phyloP scores from a whole-genome alignment of 768 basidiomycete genomes.

The Kondoa subrosea region DNA sequence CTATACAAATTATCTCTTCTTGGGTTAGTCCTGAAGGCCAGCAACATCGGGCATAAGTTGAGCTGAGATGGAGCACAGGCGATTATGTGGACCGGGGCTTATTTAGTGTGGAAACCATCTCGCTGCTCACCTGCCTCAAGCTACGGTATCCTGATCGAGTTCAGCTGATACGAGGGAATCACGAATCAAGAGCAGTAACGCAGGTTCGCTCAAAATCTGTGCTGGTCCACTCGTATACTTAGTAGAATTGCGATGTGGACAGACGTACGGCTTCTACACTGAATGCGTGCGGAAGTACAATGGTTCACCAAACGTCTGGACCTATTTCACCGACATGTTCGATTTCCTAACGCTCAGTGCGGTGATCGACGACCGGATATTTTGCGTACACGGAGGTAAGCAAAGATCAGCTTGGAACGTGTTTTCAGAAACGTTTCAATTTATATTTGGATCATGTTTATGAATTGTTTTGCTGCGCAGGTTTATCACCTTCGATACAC shows the following conservation, averaged over 20 bases:
- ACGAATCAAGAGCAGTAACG: conserved; percentile 92
- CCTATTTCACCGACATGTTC: conserved; percentile 99
- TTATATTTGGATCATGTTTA: neutral
- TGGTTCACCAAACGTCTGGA: conserved; percentile 89
- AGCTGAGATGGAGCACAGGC: conserved; percentile 39
- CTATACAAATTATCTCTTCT: conserved; percentile 92
- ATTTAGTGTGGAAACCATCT: conserved; percentile 97
- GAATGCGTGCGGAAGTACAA: conserved; percentile 89
- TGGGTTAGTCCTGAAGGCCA: conserved; percentile 45
- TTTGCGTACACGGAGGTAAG: conserved; percentile 93
- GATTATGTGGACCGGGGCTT: conserved; percentile 97
- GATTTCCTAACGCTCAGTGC: conserved; percentile 94
- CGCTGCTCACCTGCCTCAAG: conserved; percentile 87
- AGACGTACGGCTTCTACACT: conserved; percentile 98
- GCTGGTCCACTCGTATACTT: neutral
- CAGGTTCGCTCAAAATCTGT: no score
- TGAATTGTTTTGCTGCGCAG: conserved; percentile 34
- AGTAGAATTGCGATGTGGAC: conserved; percentile 10
- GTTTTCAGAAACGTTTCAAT: no score
- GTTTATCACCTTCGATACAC: conserved; percentile 92
- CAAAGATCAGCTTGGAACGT: no score
- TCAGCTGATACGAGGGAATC: conserved; percentile 91
- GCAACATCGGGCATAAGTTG: neutral
- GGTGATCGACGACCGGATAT: conserved; percentile 97
- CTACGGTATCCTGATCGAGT: conserved; percentile 91